A percentile compares a stretch with the other conserved stretches of the same genome.
These are phyloP conservation scores for Fragilaria radians DNA, from an alignment of 108 stramenopile species.

Conservation along the genomic window DNA sequence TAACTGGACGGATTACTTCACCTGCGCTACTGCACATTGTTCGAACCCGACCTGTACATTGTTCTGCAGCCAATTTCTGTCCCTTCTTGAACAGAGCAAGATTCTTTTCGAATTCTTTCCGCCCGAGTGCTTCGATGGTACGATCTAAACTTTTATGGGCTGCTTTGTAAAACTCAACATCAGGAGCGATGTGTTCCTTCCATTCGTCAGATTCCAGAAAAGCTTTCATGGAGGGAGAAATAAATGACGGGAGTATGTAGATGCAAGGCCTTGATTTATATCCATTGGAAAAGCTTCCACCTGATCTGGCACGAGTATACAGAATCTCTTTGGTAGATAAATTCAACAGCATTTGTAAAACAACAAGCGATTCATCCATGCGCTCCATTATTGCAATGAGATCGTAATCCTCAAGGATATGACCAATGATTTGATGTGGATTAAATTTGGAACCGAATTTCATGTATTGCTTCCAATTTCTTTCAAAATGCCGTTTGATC, in stretches of 20 bases:
- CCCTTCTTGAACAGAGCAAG: constrained; percentile 15
- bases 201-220: constrained; percentile 19
- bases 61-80: background rate
- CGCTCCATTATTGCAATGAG: constrained; percentile 30
- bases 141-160: constrained; percentile 35
- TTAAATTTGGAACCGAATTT: background rate
- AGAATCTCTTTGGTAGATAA: constrained; percentile 21
- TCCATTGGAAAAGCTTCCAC: background rate
- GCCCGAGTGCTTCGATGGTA: constrained; percentile 43
- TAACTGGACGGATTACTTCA: background rate
- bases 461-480: background rate
- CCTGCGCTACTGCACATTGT: background rate
- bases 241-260: constrained; percentile 19
- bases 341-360: constrained; percentile 22
- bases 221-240: constrained; percentile 19
- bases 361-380: constrained; percentile 31
- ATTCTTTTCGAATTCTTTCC: constrained; percentile 19
- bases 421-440: background rate
- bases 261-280: constrained; percentile 4
- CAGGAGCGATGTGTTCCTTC: constrained; percentile 20
- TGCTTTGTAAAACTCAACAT: constrained; percentile 31
- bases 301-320: background rate
- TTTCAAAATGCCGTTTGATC: background rate
- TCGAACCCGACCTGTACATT: background rate
- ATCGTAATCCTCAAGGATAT: constrained; percentile 24